These are phyloP conservation scores for Colletotrichum somersetense DNA, from an alignment of 2,329 filamentous ascomycete genomes.

Conservation along the genomic window DNA sequence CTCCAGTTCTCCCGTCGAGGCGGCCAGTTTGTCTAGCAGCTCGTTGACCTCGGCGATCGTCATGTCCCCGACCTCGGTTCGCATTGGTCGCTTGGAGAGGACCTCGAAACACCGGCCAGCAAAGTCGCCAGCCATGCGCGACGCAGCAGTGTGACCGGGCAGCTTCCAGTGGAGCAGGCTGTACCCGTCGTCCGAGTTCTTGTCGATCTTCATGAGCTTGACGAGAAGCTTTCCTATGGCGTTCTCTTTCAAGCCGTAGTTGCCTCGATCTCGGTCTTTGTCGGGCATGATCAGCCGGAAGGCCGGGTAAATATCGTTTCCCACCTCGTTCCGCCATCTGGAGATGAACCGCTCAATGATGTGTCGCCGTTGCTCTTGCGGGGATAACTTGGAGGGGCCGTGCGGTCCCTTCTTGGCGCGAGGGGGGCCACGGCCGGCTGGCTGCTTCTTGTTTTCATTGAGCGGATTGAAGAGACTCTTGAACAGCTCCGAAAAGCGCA, in stretches of 20 bases:
- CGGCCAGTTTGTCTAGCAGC: slow-evolving; percentile 82
- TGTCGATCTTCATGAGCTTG: slow-evolving; percentile 91
- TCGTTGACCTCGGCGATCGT: slow-evolving; percentile 91
- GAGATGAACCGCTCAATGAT: slow-evolving; percentile 90
- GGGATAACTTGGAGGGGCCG: slow-evolving; percentile 70
- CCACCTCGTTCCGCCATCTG: slow-evolving; percentile 89
- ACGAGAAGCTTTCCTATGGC: slow-evolving; percentile 91
- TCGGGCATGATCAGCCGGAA: slow-evolving; percentile 92
- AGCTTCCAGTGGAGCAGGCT: slow-evolving; percentile 93
- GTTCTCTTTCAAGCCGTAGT: slow-evolving; percentile 96
- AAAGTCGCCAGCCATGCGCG: slow-evolving; percentile 87
- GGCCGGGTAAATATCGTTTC: slow-evolving; percentile 92
- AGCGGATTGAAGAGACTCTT: slow-evolving; percentile 84
- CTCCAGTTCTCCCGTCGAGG: slow-evolving; percentile 82
- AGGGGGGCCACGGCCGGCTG: slow-evolving; percentile 64
- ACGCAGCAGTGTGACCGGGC: slow-evolving; percentile 75
- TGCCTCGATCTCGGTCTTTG: slow-evolving; percentile 90
- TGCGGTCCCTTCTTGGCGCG: slow-evolving; percentile 71
- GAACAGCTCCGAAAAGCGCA: slow-evolving; percentile 86
- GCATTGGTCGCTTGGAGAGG: slow-evolving; percentile 84
- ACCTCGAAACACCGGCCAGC: slow-evolving; percentile 90
- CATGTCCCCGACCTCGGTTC: slow-evolving; percentile 80
- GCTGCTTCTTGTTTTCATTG: slow-evolving; percentile 83
- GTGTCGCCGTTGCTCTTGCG: slow-evolving; percentile 81
- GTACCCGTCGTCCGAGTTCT: slow-evolving; percentile 88